These are phyloP conservation scores for Monosporascus sp. DNA, from an alignment of 2,329 filamentous ascomycete species.

Conservation along the genomic window DNA sequence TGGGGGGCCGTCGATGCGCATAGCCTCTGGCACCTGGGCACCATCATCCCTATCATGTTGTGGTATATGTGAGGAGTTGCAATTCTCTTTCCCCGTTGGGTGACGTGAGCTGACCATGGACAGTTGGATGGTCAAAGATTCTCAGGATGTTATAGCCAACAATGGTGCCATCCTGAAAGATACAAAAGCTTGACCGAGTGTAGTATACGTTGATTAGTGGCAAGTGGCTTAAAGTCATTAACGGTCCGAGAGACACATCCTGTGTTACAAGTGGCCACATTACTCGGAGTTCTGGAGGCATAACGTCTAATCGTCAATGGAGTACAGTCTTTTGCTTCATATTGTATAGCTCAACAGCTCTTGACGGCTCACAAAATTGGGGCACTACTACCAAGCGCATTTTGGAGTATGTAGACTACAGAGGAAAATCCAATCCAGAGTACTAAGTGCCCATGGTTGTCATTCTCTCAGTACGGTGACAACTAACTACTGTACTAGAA, in stretches of 20 bases:
- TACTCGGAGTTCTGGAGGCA: not conserved
- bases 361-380: too few species aligned
- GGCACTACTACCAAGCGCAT: too few species aligned
- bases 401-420: too few species aligned
- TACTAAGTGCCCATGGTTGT: too few species aligned
- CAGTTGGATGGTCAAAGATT: constrained; percentile 83
- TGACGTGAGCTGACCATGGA: constrained; percentile 16
- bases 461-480: too few species aligned
- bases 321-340: not conserved
- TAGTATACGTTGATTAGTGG: not conserved
- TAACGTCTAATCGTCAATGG: not conserved
- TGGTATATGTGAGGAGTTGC: constrained; percentile 80
- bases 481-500: too few species aligned
- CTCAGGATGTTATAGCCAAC: constrained; percentile 72
- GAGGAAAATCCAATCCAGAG: too few species aligned
- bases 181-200: constrained; percentile 56
- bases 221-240: too few species aligned
- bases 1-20: constrained; percentile 84
- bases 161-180: constrained; percentile 38
- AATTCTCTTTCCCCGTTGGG: too few species aligned
- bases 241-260: too few species aligned
- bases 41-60: constrained; percentile 78
- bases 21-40: constrained; percentile 92
- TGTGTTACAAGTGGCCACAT: too few species aligned
- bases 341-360: too few species aligned